A percentile compares a stretch with the other conserved stretches of the same genome.
Conservation (phyloP, 73 alveolate species). For the Tetrahymena thermophila region DNA sequence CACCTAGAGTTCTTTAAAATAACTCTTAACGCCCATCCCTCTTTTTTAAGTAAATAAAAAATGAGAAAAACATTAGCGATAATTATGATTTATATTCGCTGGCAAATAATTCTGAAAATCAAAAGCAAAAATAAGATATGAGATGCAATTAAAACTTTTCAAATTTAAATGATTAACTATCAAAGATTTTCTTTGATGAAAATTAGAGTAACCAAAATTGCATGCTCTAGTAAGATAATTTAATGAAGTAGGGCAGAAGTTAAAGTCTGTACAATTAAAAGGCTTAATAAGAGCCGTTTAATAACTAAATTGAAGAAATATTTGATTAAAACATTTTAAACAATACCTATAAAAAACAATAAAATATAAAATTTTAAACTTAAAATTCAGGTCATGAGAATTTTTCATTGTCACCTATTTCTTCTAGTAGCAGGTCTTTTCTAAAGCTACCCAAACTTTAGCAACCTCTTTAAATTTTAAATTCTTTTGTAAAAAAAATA, state of each 20-base stretch:
- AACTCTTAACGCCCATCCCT: not conserved
- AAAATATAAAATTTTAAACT: not conserved
- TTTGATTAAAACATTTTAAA: not conserved
- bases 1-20: not conserved
- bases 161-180: no score
- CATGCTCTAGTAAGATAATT: no score
- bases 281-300: not conserved
- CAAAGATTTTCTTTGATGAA: no score
- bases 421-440: not conserved
- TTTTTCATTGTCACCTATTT: not conserved
- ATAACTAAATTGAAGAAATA: not conserved
- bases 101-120: not conserved
- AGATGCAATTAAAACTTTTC: no score
- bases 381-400: not conserved
- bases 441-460: not conserved
- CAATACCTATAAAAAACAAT: not conserved
- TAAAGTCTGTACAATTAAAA: not conserved
- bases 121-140: no score
- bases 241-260: not conserved
- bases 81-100: not conserved
- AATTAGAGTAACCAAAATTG: no score
- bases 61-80: not conserved
- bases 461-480: not conserved
- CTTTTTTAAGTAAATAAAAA: no score
- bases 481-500: not conserved